These are phyloP conservation scores for Tolypocladium endophyticum DNA, from an alignment of 2,329 filamentous ascomycete genomes.

Conservation along the genomic window DNA sequence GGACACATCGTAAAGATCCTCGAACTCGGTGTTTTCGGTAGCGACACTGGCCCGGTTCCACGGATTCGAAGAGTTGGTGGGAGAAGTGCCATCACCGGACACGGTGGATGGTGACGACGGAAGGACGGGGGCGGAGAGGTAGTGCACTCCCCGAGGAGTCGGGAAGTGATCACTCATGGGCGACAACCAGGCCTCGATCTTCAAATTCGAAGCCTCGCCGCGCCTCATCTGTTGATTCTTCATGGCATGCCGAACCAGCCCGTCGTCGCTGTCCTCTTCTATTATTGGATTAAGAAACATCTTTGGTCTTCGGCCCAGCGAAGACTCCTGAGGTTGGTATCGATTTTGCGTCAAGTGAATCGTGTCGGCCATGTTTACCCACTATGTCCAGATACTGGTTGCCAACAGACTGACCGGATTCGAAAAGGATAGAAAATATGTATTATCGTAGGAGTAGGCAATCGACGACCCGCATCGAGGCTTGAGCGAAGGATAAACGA, in stretches of 20 bases:
- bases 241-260: conserved; percentile 10
- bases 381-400: conserved; percentile 18
- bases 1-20: conserved; percentile 79
- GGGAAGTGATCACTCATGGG: conserved; percentile 58
- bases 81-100: conserved; percentile 43
- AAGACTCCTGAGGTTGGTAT: conserved; percentile 38
- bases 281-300: conserved; percentile 55
- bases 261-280: conserved; percentile 40
- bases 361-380: conserved; percentile 36
- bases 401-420: background rate
- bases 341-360: conserved; percentile 11
- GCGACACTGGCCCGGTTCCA: conserved; percentile 55
- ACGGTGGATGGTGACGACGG: conserved; percentile 45
- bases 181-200: conserved; percentile 48
- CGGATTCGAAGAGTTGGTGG: conserved; percentile 43
- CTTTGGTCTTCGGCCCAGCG: conserved; percentile 44
- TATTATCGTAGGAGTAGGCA: conserved; percentile 8
- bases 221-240: conserved; percentile 14
- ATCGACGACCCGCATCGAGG: conserved; percentile 26
- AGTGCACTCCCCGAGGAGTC: conserved; percentile 57
- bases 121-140: conserved; percentile 51
- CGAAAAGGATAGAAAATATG: background rate
- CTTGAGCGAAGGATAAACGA: conserved; percentile 19
- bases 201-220: conserved; percentile 29
- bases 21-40: conserved; percentile 63